Conservation (phyloP, 768 basidiomycete species). For the Hericium alpestre region DNA sequence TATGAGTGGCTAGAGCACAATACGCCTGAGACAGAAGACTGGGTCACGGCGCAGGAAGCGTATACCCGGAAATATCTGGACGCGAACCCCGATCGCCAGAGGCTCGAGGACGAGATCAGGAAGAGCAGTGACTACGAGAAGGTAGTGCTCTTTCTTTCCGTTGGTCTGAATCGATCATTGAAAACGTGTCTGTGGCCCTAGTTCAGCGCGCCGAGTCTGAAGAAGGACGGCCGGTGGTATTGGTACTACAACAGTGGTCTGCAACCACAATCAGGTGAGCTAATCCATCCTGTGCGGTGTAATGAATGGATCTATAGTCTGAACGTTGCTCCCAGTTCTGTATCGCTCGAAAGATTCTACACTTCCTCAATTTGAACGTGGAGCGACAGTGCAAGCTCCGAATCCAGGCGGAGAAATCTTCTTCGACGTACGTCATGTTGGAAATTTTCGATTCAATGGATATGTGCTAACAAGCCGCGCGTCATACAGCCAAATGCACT, state of each 20-base stretch:
- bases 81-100: slow-evolving; percentile 47
- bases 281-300: background rate
- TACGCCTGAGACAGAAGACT: slow-evolving; percentile 51
- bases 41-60: slow-evolving; percentile 50
- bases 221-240: slow-evolving; percentile 66
- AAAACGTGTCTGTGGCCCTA: slow-evolving; percentile 18
- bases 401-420: slow-evolving; percentile 56
- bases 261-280: slow-evolving; percentile 45
- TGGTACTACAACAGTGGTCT: slow-evolving; percentile 75
- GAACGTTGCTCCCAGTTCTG: slow-evolving; percentile 31
- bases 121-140: slow-evolving; percentile 37
- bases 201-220: slow-evolving; percentile 54
- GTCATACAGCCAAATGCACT: slow-evolving; percentile 52
- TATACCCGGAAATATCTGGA: slow-evolving; percentile 53
- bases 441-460: background rate
- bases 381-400: slow-evolving; percentile 1
- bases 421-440: slow-evolving; percentile 49
- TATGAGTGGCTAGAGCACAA: slow-evolving; percentile 67
- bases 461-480: background rate
- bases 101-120: slow-evolving; percentile 49
- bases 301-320: background rate
- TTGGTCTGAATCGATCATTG: background rate
- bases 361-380: slow-evolving; percentile 37
- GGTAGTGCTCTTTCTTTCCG: background rate
- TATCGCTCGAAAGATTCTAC: slow-evolving; percentile 45